Conservation (phyloP, 1,139 yeast genomes). For the Kazachstania sp. region DNA sequence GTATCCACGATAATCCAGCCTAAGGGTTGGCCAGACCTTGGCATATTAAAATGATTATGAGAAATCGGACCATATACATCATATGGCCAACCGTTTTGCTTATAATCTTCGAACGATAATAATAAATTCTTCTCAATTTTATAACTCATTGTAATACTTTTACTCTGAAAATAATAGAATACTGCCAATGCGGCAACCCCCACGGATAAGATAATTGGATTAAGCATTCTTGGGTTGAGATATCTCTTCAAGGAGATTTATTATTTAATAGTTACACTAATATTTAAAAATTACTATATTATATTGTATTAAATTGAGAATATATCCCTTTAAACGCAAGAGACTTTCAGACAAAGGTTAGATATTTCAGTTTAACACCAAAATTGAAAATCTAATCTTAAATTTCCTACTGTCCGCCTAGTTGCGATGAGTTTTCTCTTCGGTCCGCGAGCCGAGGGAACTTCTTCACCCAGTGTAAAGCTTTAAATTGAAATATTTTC, state of each 20-base stretch:
- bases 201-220: background rate
- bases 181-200: constrained; percentile 1
- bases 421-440: too few species aligned
- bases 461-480: background rate
- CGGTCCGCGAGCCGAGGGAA: background rate
- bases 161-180: constrained; percentile 3
- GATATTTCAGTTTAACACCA: too few species aligned
- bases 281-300: background rate
- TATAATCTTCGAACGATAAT: constrained; percentile 75
- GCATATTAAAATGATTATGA: constrained; percentile 61
- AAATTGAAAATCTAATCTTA: too few species aligned
- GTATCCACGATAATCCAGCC: constrained; percentile 96
- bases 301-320: background rate
- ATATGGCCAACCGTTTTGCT: constrained; percentile 72
- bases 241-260: background rate
- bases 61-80: constrained; percentile 60
- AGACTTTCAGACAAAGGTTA: too few species aligned
- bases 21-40: constrained; percentile 55
- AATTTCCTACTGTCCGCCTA: too few species aligned
- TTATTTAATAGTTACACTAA: background rate
- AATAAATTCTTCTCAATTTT: constrained; percentile 44
- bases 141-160: constrained; percentile 3
- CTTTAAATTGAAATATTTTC: background rate
- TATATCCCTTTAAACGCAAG: too few species aligned
- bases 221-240: background rate